These are phyloP conservation scores for Fraxinus sp. DNA, from an alignment of 305 asterid species.

Conservation along the genomic window DNA sequence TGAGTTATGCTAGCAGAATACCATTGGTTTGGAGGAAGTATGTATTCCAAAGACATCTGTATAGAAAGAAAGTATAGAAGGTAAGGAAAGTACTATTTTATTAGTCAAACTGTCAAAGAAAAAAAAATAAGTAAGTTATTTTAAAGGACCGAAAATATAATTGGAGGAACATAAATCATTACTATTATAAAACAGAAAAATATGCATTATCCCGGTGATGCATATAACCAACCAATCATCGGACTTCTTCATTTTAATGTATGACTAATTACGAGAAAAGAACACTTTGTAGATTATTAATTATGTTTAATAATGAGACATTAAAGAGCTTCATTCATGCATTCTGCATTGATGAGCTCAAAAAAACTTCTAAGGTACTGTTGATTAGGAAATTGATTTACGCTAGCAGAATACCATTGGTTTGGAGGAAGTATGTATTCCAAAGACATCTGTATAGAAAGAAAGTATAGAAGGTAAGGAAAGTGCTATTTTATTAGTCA, in stretches of 20 bases:
- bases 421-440: too few species aligned
- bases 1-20: too few species aligned
- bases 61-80: too few species aligned
- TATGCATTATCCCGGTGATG: background rate
- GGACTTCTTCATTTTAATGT: background rate
- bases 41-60: too few species aligned
- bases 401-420: too few species aligned
- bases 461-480: too few species aligned
- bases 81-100: too few species aligned
- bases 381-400: too few species aligned
- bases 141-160: background rate
- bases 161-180: background rate
- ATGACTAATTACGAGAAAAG: background rate
- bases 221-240: background rate
- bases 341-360: too few species aligned
- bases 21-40: too few species aligned
- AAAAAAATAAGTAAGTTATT: background rate
- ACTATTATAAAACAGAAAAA: background rate
- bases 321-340: background rate
- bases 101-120: background rate
- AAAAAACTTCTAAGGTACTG: too few species aligned
- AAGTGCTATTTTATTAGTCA: background rate
- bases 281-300: background rate
- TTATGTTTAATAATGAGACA: background rate
- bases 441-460: too few species aligned